Evolutionary conservation across 2,329 filamentous ascomycete species (phyloP).

Genomic region (Tolypocladium pustulatum): DNA sequence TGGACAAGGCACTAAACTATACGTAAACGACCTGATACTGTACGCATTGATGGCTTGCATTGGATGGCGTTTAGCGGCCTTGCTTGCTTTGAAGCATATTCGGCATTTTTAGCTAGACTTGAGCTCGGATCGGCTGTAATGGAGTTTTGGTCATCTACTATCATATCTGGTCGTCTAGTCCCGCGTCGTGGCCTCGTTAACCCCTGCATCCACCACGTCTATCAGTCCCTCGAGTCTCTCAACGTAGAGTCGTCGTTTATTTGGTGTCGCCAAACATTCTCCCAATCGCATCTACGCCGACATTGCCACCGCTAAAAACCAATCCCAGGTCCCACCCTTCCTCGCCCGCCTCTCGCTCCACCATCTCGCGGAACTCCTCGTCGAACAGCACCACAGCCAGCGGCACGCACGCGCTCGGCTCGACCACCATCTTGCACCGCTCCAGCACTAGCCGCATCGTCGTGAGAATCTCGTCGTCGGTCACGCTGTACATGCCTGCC

Average conservation of each 20-base stretch:
- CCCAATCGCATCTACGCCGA: slow-evolving; percentile 42
- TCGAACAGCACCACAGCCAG: slow-evolving; percentile 76
- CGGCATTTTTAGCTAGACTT: not conserved
- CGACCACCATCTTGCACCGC: slow-evolving; percentile 81
- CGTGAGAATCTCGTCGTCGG: slow-evolving; percentile 69
- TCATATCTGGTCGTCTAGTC: not conserved
- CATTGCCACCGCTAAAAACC: slow-evolving; percentile 51
- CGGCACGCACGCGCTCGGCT: slow-evolving; percentile 78
- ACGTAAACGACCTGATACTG: slow-evolving; percentile 1
- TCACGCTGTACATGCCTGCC: slow-evolving; percentile 58
- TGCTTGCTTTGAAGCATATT: not conserved
- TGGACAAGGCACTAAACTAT: slow-evolving; percentile 41
- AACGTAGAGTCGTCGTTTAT: not conserved
- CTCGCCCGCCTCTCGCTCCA: slow-evolving; percentile 59
- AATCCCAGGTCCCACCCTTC: slow-evolving; percentile 63
- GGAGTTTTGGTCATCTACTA: not conserved
- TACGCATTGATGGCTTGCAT: not conserved
- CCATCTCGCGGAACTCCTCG: slow-evolving; percentile 66
- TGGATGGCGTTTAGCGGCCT: not conserved
- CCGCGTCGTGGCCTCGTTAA: not conserved
- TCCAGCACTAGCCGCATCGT: slow-evolving; percentile 74
- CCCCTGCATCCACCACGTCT: not conserved
- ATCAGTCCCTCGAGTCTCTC: not conserved
- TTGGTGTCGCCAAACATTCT: slow-evolving; percentile 29
- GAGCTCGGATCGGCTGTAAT: not conserved